These are phyloP conservation scores for Komagataella populi DNA, from an alignment of 805 yeast genomes.

Conservation along the genomic window DNA sequence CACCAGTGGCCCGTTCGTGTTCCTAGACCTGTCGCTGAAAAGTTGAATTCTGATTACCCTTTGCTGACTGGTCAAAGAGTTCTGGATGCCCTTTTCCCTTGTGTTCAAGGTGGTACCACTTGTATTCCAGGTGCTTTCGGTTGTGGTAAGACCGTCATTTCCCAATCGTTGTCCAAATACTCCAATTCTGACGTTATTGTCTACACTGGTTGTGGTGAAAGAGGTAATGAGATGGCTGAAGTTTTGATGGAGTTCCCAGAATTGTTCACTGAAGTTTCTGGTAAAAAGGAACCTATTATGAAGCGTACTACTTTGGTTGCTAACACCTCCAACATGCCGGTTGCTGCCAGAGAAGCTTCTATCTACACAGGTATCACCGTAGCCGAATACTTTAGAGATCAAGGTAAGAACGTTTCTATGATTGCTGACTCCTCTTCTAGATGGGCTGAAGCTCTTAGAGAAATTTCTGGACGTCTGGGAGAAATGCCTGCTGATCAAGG, in stretches of 20 bases:
- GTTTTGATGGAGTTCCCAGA: conserved; percentile 99
- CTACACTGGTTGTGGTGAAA: conserved; percentile 90
- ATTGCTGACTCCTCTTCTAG: conserved; percentile 99
- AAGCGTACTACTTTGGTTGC: conserved; percentile 98
- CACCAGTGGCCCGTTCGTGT: conserved; percentile 99
- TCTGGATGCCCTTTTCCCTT: conserved; percentile 92
- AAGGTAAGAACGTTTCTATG: conserved; percentile 98
- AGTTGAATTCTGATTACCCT: conserved; percentile 87
- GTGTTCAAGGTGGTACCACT: conserved; percentile 99
- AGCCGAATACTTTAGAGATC: conserved; percentile 99
- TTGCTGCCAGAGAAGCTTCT: conserved; percentile 99
- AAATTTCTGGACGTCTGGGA: conserved; percentile 98
- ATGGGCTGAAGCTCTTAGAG: conserved; percentile 99
- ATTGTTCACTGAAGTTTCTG: conserved; percentile 77
- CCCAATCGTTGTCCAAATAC: conserved; percentile 92
- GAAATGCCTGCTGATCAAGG: conserved; percentile 99
- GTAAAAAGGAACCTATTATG: conserved; percentile 97
- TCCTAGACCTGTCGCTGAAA: conserved; percentile 96
- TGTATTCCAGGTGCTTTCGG: conserved; percentile 99
- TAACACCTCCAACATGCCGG: conserved; percentile 98
- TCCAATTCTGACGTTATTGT: conserved; percentile 95
- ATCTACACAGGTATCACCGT: conserved; percentile 97
- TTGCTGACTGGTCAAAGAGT: conserved; percentile 98
- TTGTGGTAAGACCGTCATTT: conserved; percentile 97
- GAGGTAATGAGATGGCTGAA: conserved; percentile 99